These are phyloP conservation scores for Dipodascopsis tothii DNA, from an alignment of 805 yeast genomes.

Conservation along the genomic window DNA sequence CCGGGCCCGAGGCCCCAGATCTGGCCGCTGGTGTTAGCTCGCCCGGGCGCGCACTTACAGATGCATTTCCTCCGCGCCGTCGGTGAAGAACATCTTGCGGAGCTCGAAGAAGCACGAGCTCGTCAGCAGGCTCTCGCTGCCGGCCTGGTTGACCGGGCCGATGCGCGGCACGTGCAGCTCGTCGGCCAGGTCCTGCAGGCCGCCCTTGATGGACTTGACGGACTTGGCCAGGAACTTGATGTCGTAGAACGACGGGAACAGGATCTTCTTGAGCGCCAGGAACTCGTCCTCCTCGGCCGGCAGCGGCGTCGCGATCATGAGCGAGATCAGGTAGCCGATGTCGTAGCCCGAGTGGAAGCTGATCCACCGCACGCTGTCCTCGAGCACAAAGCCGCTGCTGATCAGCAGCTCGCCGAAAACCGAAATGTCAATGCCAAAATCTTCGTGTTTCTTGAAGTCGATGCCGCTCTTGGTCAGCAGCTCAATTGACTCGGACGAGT, in stretches of 20 bases:
- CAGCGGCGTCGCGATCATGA: constrained; percentile 65
- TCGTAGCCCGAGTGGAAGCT: constrained; percentile 92
- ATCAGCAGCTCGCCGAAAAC: constrained; percentile 78
- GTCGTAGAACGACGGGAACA: constrained; percentile 78
- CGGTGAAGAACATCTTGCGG: constrained; percentile 20
- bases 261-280: constrained; percentile 57
- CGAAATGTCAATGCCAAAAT: constrained; percentile 67
- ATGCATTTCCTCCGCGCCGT: constrained; percentile 11
- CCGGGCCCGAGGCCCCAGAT: constrained; percentile 35
- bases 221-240: constrained; percentile 48
- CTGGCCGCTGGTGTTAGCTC: constrained; percentile 24
- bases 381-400: constrained; percentile 76
- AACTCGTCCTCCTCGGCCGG: constrained; percentile 78
- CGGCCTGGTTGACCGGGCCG: constrained; percentile 37
- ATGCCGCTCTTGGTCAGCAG: constrained; percentile 74
- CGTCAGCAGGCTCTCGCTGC: constrained; percentile 39
- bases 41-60: constrained; percentile 1
- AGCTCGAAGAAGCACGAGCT: constrained; percentile 39
- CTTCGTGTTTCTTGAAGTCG: constrained; percentile 66
- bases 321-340: constrained; percentile 75
- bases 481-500: constrained; percentile 74
- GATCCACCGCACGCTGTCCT: constrained; percentile 70
- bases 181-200: constrained; percentile 37
- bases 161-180: constrained; percentile 35
- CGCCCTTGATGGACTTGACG: constrained; percentile 28